Evolutionary conservation across 179 eudicot species (phyloP), one percentile per base, ranked within the genome.

Genomic region (Camellia oleifera): DNA sequence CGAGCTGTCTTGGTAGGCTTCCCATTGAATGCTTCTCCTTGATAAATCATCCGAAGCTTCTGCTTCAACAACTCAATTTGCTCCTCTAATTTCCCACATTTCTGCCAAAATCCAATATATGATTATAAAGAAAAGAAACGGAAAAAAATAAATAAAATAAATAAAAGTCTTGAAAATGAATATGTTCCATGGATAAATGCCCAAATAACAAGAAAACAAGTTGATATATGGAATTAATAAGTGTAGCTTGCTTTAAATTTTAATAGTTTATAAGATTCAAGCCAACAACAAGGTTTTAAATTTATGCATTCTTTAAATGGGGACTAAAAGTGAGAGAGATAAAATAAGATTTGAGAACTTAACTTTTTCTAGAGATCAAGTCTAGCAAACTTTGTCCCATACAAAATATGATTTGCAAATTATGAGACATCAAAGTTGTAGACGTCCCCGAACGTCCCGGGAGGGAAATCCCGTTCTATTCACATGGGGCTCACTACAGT

Each of bases 1-100:
- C 98, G 88, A 9, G 98, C 98, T 0, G 97, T 94, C 66, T 92
- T 91, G 0, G 98, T 94, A 14, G 88, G 87, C 77, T 90, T 94
- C 52, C 98, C 98, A 69, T 94, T 92, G 83, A 92, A 94, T 4
- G 95, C 97, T 81, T 89, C 93, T 15, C 98, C 98, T 83, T 92
- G 94, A 60, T 88, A 87, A 20, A 94, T 94, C 91, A 91, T 81
- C 75, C 89, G 85, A 67, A 94, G 85, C 88, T 92, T 94, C 73
- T 88, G 97, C 85, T 89, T 86, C 58, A 94, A 78, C 60, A 94
- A 82, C 57, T 89, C 94, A 7, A 92, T 94, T 82, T 94, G 97
- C 77, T 94, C 98, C 68, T 94, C 95, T 48, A 94, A 72, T 83
- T 84, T 92, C 72, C 98, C 97, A 83, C 98, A 94, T 90, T 92